These are phyloP conservation scores for Ceratocystis lukuohia DNA, from an alignment of 2,329 filamentous ascomycete species.

Conservation along the genomic window DNA sequence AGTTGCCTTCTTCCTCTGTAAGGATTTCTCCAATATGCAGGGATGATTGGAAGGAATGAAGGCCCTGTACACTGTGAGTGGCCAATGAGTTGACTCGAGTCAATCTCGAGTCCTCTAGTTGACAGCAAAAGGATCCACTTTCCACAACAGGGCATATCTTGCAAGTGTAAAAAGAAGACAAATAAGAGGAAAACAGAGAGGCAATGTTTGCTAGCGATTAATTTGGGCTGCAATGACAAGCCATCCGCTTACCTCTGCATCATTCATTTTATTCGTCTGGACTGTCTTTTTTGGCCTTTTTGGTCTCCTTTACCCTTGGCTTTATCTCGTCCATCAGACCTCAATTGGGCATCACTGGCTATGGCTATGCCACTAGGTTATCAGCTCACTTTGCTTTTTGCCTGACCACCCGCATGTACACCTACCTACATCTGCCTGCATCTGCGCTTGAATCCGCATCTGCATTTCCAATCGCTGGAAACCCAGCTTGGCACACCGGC, in stretches of 20 bases:
- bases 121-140: constrained; percentile 8
- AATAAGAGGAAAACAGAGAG: neutral
- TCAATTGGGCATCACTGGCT: neutral
- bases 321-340: neutral
- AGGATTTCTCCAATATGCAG: neutral
- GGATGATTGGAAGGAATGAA: neutral
- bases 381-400: neutral
- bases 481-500: too few species aligned
- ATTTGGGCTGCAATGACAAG: neutral
- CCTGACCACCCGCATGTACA: neutral
- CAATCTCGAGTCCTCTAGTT: neutral
- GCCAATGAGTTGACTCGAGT: neutral
- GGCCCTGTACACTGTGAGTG: neutral
- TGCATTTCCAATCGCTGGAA: too few species aligned
- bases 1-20: neutral
- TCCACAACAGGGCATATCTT: constrained; percentile 8
- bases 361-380: neutral
- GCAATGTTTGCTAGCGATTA: neutral
- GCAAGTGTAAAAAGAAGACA: neutral
- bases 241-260: neutral
- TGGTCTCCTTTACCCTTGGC: neutral
- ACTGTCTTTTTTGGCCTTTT: neutral
- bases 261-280: neutral
- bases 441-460: neutral
- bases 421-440: neutral